Base-by-base conservation (phyloP, 345 rosid species). In the Eucalyptus brandiana region DNA sequence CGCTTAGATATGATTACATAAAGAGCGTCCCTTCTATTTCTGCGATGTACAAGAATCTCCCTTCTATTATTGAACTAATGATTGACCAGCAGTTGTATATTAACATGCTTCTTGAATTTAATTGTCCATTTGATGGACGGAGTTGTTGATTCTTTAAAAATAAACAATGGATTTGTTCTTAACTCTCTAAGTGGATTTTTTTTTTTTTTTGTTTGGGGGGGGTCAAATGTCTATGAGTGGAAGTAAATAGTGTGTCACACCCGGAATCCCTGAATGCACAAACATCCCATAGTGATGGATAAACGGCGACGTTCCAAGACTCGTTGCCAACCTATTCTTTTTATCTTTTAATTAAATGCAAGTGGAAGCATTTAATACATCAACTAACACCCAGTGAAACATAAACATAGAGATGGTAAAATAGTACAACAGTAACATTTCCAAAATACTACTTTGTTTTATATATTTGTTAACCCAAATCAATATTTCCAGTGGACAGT, bases 261-360 rank as follows among this genome's bases (percentile, higher is more conserved):
- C 1, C 23, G 2, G 2, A 53, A 53, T 53, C 56, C 56, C 24
- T 18, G 1, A 53, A 53, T 0, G 4, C 56, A 53, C 1, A 1
- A 53, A 53, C 56, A 3, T 53, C 56, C 24, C 24, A 53, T 24
- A 53, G 7, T 2, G 8, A 53, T 53, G 56, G 24, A 53, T 53
- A 18, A 53, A 8, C 0, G 0, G 9, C 2, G 4, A 53, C 4
- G 24, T 3, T 53, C 9, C 2, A 53, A 53, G 56, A 53, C 56
- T 53, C 9, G 0, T 18, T 53, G 4, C 2, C 4, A 0, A 7
- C 2, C 23, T 4, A 7, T 53, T 53, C 1, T 53, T 53, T 53
- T 53, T 53, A 53, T 53, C 23, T 53, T 53, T 53, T 2, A 53
- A 53, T 7, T 53, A 53, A 53, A 53, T 0, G 24, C 56, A 53